These are phyloP conservation scores for Cryptococcus sp. DNA, from an alignment of 1,284 basidiomycete species.

Conservation along the genomic window DNA sequence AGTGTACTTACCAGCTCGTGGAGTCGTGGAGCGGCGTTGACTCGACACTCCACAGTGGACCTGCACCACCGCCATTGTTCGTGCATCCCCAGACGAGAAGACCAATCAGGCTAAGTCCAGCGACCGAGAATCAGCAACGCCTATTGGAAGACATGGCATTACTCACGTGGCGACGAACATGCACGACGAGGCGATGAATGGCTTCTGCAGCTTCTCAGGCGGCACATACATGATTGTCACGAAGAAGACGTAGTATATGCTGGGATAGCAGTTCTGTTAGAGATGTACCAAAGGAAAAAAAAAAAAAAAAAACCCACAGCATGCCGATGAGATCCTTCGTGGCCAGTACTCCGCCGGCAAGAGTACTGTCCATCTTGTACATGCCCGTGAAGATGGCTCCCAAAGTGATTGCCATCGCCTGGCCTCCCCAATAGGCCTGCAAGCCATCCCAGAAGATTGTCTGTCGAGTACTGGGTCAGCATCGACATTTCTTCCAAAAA, in stretches of 20 bases:
- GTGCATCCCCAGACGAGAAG: slow-evolving; percentile 33
- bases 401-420: slow-evolving; percentile 22
- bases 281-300: background rate
- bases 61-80: slow-evolving; percentile 26
- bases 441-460: too few species aligned
- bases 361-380: slow-evolving; percentile 4
- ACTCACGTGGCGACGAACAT: too few species aligned
- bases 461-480: too few species aligned
- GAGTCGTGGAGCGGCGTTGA: slow-evolving; percentile 3
- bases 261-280: background rate
- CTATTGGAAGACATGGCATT: too few species aligned
- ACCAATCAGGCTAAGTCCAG: slow-evolving; percentile 27
- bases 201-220: slow-evolving; percentile 35
- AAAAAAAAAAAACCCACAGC: background rate
- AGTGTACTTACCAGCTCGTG: too few species aligned
- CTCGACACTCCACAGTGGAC: slow-evolving; percentile 28
- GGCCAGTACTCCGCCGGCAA: background rate
- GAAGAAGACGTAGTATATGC: slow-evolving; percentile 36
- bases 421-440: slow-evolving; percentile 33
- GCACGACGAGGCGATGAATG: slow-evolving; percentile 31
- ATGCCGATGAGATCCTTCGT: slow-evolving; percentile 1
- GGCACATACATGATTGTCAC: slow-evolving; percentile 35
- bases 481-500: too few species aligned
- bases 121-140: slow-evolving; percentile 19
- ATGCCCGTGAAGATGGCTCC: background rate